phyloP scores from a whole-genome alignment of 2,329 filamentous ascomycete genomes.

The Colletotrichum cereale region DNA sequence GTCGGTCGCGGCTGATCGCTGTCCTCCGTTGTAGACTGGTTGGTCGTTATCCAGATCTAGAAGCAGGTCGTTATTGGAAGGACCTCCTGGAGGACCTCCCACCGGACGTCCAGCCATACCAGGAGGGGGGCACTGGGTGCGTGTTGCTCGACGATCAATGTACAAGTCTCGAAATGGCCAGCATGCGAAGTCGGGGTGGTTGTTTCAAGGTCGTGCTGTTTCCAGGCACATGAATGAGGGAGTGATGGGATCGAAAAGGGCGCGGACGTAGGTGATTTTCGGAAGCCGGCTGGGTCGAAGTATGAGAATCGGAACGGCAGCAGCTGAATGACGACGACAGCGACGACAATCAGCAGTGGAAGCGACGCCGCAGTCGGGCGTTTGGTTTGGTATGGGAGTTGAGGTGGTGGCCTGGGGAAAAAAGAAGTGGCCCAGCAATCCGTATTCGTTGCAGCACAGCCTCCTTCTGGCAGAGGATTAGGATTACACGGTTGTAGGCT shows the following conservation, averaged over 20 bases:
- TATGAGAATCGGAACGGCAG: slow-evolving; percentile 9
- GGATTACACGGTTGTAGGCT: slow-evolving; percentile 39
- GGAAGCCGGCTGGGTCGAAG: slow-evolving; percentile 30
- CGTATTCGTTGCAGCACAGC: slow-evolving; percentile 46
- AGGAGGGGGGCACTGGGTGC: slow-evolving; percentile 54
- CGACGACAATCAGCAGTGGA: slow-evolving; percentile 12
- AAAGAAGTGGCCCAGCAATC: slow-evolving; percentile 39
- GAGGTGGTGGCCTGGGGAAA: slow-evolving; percentile 17
- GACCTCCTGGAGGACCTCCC: slow-evolving; percentile 62
- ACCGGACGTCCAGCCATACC: slow-evolving; percentile 72
- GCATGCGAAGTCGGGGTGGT: slow-evolving; percentile 46
- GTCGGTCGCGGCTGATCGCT: slow-evolving; percentile 83
- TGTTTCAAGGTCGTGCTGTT: slow-evolving; percentile 26
- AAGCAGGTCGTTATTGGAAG: slow-evolving; percentile 71
- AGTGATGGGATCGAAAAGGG: slow-evolving; percentile 29
- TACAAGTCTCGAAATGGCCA: slow-evolving; percentile 46
- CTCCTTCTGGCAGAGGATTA: slow-evolving; percentile 45
- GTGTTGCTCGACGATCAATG: slow-evolving; percentile 43
- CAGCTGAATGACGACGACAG: slow-evolving; percentile 5
- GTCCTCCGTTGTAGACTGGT: slow-evolving; percentile 79
- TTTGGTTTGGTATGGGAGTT: slow-evolving; percentile 35
- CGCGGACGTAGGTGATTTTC: slow-evolving; percentile 8
- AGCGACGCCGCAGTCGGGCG: slow-evolving; percentile 25
- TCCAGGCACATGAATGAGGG: slow-evolving; percentile 28
- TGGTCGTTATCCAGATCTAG: slow-evolving; percentile 81